Conservation (phyloP, 2,329 filamentous ascomycete species). For the Pseudofabraea citricarpa region DNA sequence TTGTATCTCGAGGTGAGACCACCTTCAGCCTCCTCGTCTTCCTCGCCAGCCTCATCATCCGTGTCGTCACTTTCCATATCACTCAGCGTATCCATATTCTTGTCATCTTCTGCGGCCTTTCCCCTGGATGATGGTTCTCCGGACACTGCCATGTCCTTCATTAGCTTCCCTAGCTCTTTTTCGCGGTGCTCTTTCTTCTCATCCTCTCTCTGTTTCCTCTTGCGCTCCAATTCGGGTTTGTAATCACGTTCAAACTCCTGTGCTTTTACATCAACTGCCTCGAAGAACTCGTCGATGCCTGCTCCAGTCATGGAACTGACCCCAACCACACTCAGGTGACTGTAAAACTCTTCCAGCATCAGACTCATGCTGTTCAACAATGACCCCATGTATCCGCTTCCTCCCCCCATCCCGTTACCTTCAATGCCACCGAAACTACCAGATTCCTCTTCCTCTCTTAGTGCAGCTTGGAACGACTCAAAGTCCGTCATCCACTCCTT, state of each 20-base stretch:
- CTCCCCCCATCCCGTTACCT: constrained; percentile 55
- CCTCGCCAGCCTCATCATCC: constrained; percentile 54
- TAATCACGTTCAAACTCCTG: constrained; percentile 89
- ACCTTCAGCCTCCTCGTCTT: constrained; percentile 55
- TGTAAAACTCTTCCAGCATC: constrained; percentile 96
- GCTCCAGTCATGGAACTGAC: constrained; percentile 91
- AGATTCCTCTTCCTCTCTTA: constrained; percentile 72
- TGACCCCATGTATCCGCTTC: constrained; percentile 94
- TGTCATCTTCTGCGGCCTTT: constrained; percentile 16
- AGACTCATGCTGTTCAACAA: constrained; percentile 96
- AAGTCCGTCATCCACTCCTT: constrained; percentile 99
- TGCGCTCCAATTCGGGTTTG: constrained; percentile 80
- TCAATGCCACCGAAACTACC: constrained; percentile 73
- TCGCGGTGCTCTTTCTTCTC: constrained; percentile 68
- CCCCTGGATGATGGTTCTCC: constrained; percentile 29
- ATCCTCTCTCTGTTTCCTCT: constrained; percentile 69
- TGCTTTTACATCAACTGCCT: constrained; percentile 79
- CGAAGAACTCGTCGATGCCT: constrained; percentile 90
- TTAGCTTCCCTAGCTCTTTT: constrained; percentile 83
- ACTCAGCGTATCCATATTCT: constrained; percentile 27
- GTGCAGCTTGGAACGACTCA: constrained; percentile 85
- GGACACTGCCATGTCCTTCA: constrained; percentile 80
- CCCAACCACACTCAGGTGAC: constrained; percentile 85
- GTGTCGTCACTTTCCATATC: constrained; percentile 40
- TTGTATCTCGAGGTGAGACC: constrained; percentile 73